Evolutionary conservation across 345 rosid species (phyloP).

Genomic region (Moringa oleifera): DNA sequence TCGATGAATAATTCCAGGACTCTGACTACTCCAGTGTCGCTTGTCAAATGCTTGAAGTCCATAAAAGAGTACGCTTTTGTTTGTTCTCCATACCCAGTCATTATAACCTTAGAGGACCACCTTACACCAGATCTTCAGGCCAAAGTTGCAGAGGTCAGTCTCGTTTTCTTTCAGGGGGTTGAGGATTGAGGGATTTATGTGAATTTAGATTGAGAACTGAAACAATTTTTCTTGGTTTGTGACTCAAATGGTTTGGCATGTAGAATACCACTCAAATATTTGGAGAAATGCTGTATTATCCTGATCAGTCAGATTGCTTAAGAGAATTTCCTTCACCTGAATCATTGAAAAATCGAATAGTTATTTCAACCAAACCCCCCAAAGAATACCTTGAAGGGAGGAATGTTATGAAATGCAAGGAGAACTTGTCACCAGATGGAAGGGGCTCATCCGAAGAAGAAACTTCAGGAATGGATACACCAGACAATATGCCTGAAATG

Average conservation of each 20-base stretch:
- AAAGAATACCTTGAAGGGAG: conserved; percentile 70
- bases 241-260: background rate
- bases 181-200: too few relatives aligned
- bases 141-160: conserved; percentile 74
- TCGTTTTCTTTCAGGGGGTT: background rate
- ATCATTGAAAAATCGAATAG: conserved; percentile 52
- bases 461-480: conserved; percentile 24
- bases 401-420: conserved; percentile 28
- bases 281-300: conserved; percentile 60
- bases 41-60: conserved; percentile 67
- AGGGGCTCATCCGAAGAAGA: conserved; percentile 35
- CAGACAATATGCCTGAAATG: conserved; percentile 19
- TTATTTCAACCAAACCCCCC: conserved; percentile 96
- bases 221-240: too few relatives aligned
- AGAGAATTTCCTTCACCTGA: conserved; percentile 82
- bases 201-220: background rate
- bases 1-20: conserved; percentile 40
- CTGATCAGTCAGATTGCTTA: conserved; percentile 57
- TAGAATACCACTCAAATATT: conserved; percentile 75
- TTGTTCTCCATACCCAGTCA: conserved; percentile 78
- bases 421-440: conserved; percentile 23
- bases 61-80: conserved; percentile 72
- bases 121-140: conserved; percentile 90
- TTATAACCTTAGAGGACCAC: conserved; percentile 92
- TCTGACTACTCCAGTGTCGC: conserved; percentile 71